Base-by-base conservation (phyloP, 2,329 filamentous ascomycete genomes). In the Colletotrichum sp. region DNA sequence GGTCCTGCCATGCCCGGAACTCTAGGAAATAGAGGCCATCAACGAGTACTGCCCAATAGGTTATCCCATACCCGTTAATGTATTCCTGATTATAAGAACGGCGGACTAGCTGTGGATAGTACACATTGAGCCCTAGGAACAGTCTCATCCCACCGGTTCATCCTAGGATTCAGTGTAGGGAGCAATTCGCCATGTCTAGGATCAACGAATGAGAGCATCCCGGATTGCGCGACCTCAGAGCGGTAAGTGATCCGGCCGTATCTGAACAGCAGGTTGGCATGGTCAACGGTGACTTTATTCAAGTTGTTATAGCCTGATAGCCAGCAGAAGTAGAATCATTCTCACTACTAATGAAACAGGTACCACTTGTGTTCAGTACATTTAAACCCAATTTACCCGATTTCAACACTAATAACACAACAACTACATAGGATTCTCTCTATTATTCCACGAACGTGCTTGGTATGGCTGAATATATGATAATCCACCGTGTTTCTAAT, bases 351-450 rank as follows among this genome's bases (percentile, higher is more conserved):
- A 44, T 44, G 1, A 44, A 5, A 44, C 0, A 3, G 2, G 12
- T 3, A 6, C 16, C 36, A 44, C 18, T n/a, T 10, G 16, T 44
- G 5, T 6, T 44, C 9, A 6, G 5, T 44, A 44, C 5, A 6
- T n/a, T 44, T n/a, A 44, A n/a, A 12, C 5, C 18, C 6, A 3
- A 1, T n/a, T 48, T n/a, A n/a, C 39, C 18, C 3, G 5, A 48
- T 22, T 48, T 12, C 9, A n/a, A n/a, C 5, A 48, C 9, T n/a
- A n/a, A n/a, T n/a, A 48, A 10, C 0, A 48, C 18, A 2, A n/a
- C 5, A 6, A 48, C 18, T 0, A 12, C 1, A n/a, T 2, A n/a
- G 9, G 18, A 48, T 12, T 5, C 9, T 6, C 18, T n/a, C 18
- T 3, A n/a, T 12, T 7, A 1, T n/a, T n/a, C 18, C 18, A 48